Percentiles rank a stretch among this genome's conserved stretches.
Conservation (phyloP, 179 eudicot species). For the Heliamphora pulchella region DNA sequence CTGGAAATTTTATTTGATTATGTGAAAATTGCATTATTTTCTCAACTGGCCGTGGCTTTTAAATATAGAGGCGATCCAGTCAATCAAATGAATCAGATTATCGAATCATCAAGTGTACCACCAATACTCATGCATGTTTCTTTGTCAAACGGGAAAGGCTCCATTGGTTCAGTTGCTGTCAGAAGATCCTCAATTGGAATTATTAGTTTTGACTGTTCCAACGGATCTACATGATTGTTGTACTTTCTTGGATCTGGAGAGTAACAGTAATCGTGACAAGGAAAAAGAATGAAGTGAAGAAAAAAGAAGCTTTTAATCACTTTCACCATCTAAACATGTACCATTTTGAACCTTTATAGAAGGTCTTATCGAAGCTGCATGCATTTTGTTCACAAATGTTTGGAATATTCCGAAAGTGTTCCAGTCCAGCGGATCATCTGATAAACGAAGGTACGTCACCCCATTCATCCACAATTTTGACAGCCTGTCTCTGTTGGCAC, state of each 20-base stretch:
- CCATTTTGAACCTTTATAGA: not conserved
- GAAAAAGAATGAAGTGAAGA: not conserved
- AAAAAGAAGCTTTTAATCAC: not conserved
- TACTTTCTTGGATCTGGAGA: conserved; percentile 38
- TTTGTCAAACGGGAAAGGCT: conserved; percentile 47
- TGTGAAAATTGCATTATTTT: conserved; percentile 2
- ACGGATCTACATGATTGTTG: conserved; percentile 27
- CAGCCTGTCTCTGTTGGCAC: conserved; percentile 39
- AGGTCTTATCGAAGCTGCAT: conserved; percentile 56
- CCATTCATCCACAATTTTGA: conserved; percentile 51
- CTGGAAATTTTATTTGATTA: not conserved
- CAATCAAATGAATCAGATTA: conserved; percentile 14
- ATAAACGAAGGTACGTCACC: conserved; percentile 66
- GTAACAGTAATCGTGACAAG: conserved; percentile 37
- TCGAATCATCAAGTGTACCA: conserved; percentile 26
- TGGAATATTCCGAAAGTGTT: conserved; percentile 48
- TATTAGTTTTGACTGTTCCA: conserved; percentile 48
- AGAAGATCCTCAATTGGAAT: conserved; percentile 43
- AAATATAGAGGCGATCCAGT: conserved; percentile 13
- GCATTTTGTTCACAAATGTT: conserved; percentile 69
- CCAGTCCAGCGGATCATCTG: conserved; percentile 39
- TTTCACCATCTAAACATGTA: not conserved
- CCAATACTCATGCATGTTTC: conserved; percentile 65
- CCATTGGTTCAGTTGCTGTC: conserved; percentile 47
- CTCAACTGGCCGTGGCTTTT: not conserved